These are phyloP conservation scores for Artomyces pyxidatus DNA, from an alignment of 768 basidiomycete species.

Conservation along the genomic window DNA sequence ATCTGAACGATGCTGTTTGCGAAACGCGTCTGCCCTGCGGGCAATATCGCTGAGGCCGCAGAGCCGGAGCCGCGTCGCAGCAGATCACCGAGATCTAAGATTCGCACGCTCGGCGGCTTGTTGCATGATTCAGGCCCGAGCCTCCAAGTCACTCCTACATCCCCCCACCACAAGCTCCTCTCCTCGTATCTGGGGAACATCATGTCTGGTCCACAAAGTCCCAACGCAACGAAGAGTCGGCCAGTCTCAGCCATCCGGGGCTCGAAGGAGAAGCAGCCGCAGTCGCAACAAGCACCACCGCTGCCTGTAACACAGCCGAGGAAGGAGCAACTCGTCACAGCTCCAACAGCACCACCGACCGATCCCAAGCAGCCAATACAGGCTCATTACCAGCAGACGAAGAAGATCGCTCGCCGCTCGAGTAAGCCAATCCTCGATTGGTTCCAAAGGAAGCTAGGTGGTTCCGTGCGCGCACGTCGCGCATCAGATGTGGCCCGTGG, in stretches of 20 bases:
- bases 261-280: constrained; percentile 3
- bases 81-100: too few relatives aligned
- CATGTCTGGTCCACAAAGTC: too few relatives aligned
- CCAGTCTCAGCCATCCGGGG: too few relatives aligned
- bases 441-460: constrained; percentile 82
- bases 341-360: neutral
- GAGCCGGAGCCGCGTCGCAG: too few relatives aligned
- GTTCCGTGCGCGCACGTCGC: constrained; percentile 52
- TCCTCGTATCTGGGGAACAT: too few relatives aligned
- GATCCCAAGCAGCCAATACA: constrained; percentile 15
- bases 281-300: neutral
- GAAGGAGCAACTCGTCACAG: constrained; percentile 10
- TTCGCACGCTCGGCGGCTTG: too few relatives aligned
- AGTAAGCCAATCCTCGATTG: constrained; percentile 86
- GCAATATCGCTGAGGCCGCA: too few relatives aligned
- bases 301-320: constrained; percentile 3
- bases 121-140: too few relatives aligned
- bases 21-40: too few relatives aligned
- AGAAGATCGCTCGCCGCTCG: constrained; percentile 60
- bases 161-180: too few relatives aligned
- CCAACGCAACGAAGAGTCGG: too few relatives aligned
- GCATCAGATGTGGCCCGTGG: constrained; percentile 24
- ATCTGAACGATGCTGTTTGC: neutral
- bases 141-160: too few relatives aligned
- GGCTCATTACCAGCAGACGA: constrained; percentile 32